phyloP scores from a whole-genome alignment of 2,329 filamentous ascomycete species.

The Cadophora luteo-olivacea region DNA sequence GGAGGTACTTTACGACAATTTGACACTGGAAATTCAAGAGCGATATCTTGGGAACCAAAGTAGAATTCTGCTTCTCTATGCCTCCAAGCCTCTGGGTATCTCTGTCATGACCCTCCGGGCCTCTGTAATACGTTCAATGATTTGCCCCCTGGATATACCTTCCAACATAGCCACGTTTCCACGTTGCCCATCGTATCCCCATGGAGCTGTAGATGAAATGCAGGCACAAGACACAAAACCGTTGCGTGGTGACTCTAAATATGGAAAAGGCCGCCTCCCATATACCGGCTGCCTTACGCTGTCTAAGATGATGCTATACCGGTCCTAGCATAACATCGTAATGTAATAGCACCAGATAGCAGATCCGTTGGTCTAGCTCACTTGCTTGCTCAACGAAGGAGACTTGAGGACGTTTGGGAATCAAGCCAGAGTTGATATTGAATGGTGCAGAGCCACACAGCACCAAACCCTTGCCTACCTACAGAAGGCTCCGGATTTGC shows the following conservation, averaged over 20 bases:
- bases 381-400: not conserved
- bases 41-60: not conserved
- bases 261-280: conserved; percentile 14
- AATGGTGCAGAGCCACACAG: not conserved
- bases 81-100: not conserved
- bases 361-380: not conserved
- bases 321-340: not conserved
- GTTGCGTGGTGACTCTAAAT: conserved; percentile 26
- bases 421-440: not conserved
- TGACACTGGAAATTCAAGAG: not conserved
- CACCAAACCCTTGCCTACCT: not conserved
- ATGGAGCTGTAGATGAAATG: not conserved
- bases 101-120: not conserved
- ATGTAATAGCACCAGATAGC: not conserved
- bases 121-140: not conserved
- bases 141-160: not conserved
- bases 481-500: not conserved
- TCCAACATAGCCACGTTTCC: conserved; percentile 20
- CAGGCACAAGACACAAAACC: conserved; percentile 22
- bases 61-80: not conserved
- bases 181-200: conserved; percentile 17
- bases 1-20: not conserved
- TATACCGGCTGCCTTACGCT: not conserved
- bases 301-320: not conserved
- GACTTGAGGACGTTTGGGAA: not conserved